phyloP scores from a whole-genome alignment of 345 rosid species.

The Salix koriyanagi region DNA sequence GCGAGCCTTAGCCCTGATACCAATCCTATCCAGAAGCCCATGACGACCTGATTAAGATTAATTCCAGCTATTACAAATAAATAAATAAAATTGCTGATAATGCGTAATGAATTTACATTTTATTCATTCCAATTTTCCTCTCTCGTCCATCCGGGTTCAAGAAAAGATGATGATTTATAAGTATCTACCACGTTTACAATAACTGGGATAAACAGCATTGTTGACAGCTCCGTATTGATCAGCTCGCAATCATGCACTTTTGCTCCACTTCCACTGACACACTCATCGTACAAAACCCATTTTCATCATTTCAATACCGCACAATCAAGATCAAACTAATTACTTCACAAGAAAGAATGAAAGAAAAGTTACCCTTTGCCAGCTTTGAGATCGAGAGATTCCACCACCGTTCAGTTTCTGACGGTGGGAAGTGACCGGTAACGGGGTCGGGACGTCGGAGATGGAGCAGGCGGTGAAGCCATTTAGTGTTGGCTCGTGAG shows the following conservation, averaged over 20 bases:
- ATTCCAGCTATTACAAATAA: neutral
- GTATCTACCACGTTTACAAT: constrained; percentile 72
- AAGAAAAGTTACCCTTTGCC: constrained; percentile 47
- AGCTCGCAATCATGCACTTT: constrained; percentile 81
- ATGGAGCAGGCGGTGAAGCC: neutral
- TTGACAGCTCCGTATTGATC: constrained; percentile 87
- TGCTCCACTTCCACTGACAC: constrained; percentile 52
- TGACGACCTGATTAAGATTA: constrained; percentile 54
- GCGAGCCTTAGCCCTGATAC: constrained; percentile 69
- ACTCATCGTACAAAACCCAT: constrained; percentile 44
- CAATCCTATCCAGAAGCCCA: constrained; percentile 67
- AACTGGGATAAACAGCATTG: constrained; percentile 79
- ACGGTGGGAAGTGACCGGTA: constrained; percentile 18
- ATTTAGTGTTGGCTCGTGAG: constrained; percentile 9
- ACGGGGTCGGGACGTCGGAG: constrained; percentile 12
- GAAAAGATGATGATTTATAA: neutral
- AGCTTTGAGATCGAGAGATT: constrained; percentile 49
- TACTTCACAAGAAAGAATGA: neutral
- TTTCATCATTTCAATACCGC: neutral
- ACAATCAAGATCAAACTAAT: neutral
- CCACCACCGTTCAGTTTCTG: constrained; percentile 21
- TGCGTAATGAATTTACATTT: too few relatives aligned
- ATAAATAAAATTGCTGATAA: neutral
- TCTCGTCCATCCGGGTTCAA: too few relatives aligned
- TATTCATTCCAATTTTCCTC: too few relatives aligned